A percentile compares a stretch with the other conserved stretches of the same genome.
These are phyloP conservation scores for Ceratopteris richardii DNA, from an alignment of 75 land plant genomes.

Conservation along the genomic window DNA sequence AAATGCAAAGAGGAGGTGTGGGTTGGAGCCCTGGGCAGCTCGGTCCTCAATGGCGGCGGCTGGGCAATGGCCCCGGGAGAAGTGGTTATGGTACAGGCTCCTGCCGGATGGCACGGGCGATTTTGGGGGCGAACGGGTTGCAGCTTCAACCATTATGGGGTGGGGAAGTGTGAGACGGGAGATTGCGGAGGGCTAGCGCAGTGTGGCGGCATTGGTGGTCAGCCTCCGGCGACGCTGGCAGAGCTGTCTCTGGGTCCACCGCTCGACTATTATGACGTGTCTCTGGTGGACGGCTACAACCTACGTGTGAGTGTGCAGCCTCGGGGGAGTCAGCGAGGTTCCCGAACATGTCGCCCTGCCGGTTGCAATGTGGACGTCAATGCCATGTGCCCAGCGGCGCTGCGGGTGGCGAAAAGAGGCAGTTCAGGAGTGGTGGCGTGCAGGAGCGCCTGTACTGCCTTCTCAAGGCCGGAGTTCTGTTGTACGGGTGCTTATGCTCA, in stretches of 20 bases:
- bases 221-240: slow-evolving; percentile 48
- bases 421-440: slow-evolving; percentile 59
- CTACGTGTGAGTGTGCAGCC: slow-evolving; percentile 63
- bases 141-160: slow-evolving; percentile 27
- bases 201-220: slow-evolving; percentile 44
- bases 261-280: slow-evolving; percentile 54
- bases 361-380: slow-evolving; percentile 43
- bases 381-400: slow-evolving; percentile 32
- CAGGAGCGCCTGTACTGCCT: slow-evolving; percentile 76
- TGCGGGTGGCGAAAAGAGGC: slow-evolving; percentile 25
- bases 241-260: slow-evolving; percentile 35
- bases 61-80: slow-evolving; percentile 35
- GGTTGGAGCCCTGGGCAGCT: slow-evolving; percentile 44
- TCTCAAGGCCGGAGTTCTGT: slow-evolving; percentile 58
- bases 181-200: slow-evolving; percentile 51
- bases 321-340: not conserved
- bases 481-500: slow-evolving; percentile 55
- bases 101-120: slow-evolving; percentile 48
- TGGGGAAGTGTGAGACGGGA: slow-evolving; percentile 53
- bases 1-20: slow-evolving; percentile 45
- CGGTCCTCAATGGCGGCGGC: slow-evolving; percentile 39
- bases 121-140: slow-evolving; percentile 76
- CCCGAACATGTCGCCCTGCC: slow-evolving; percentile 38
- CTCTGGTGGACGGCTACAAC: slow-evolving; percentile 83
- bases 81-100: slow-evolving; percentile 21